Base-by-base conservation (phyloP, 495 filamentous ascomycete genomes). In the Penicillium pancosmium region DNA sequence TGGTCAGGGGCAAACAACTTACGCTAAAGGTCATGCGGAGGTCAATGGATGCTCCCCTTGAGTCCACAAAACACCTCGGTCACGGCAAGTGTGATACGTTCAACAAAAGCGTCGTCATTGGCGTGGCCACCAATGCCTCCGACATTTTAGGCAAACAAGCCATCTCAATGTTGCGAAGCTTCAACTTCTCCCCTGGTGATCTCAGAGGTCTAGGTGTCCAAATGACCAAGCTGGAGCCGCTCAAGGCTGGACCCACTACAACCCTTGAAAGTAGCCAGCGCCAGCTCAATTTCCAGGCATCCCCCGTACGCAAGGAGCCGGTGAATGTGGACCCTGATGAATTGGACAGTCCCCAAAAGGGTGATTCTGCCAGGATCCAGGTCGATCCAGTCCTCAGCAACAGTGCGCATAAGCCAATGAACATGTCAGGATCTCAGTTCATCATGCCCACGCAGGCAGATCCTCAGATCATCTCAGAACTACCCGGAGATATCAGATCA, bases 51-150 rank as follows among this genome's bases (percentile, higher is more conserved):
- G 93, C 93, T 6, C 93, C 94, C 3, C 74, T 97, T 34, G 92
- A 97, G 70, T 92, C 95, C 3, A 88, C 91, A 7, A 98, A 98
- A 66, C 91, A 97, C 76, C 81, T 98, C 3, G 94, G 94, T 0
- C 93, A 97, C 73, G 94, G 94, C 0, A 93, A 94, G 77, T 97
- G 93, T 66, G 95, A 98, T 68, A 88, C 84, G 0, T 93, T 89
- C 75, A 96, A 91, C 73, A 97, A 93, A 69, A 96, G 92, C 57
- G 72, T 88, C 5, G 73, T 82, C 5, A 86, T 98, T 48, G 91
- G 92, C 2, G 85, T 94, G 16, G 83, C 93, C 18, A 96, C 94
- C 0, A 89, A 92, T 68, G 80, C 82, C 43, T 72, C 82, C 18
- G 86, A 89, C 19, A 65, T 85, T 13, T 79, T 98, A 44, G 86